phyloP scores from a whole-genome alignment of 768 basidiomycete genomes.

The Rhizopogon vesiculosus region DNA sequence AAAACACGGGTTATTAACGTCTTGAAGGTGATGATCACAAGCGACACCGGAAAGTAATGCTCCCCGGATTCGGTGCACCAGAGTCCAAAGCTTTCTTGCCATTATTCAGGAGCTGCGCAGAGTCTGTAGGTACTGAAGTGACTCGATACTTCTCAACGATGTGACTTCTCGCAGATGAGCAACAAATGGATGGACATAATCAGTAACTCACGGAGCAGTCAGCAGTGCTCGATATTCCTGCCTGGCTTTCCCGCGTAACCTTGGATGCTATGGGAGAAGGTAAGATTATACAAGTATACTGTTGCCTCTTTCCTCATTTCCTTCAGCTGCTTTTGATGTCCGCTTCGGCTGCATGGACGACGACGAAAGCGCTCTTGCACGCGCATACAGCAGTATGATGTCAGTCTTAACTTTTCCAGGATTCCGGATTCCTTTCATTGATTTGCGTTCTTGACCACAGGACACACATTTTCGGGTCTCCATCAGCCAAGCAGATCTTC shows the following conservation, averaged over 20 bases:
- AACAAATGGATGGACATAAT: constrained; percentile 37
- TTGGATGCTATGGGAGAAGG: constrained; percentile 68
- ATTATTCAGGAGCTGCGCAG: constrained; percentile 33
- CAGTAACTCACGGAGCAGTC: constrained; percentile 20
- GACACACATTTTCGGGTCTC: constrained; percentile 45
- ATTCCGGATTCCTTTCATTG: background rate
- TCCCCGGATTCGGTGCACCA: constrained; percentile 47
- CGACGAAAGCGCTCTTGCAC: constrained; percentile 46
- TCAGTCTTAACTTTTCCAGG: constrained; percentile 11
- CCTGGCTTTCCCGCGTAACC: constrained; percentile 60
- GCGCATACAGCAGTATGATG: constrained; percentile 51
- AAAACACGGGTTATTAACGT: background rate
- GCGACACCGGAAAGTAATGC: constrained; percentile 47
- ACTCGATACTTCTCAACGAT: background rate
- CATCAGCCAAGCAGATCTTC: constrained; percentile 9
- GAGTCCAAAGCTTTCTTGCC: constrained; percentile 47
- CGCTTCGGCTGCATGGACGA: constrained; percentile 50
- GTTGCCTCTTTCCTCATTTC: background rate
- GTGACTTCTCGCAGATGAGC: constrained; percentile 22
- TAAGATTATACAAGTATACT: constrained; percentile 4
- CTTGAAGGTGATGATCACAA: constrained; percentile 32
- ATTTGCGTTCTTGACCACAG: constrained; percentile 20
- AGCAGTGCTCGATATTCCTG: constrained; percentile 29
- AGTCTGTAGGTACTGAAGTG: background rate
- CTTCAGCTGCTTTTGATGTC: constrained; percentile 36